phyloP scores from a whole-genome alignment of 495 filamentous ascomycete species.

The Penicillium salamii region DNA sequence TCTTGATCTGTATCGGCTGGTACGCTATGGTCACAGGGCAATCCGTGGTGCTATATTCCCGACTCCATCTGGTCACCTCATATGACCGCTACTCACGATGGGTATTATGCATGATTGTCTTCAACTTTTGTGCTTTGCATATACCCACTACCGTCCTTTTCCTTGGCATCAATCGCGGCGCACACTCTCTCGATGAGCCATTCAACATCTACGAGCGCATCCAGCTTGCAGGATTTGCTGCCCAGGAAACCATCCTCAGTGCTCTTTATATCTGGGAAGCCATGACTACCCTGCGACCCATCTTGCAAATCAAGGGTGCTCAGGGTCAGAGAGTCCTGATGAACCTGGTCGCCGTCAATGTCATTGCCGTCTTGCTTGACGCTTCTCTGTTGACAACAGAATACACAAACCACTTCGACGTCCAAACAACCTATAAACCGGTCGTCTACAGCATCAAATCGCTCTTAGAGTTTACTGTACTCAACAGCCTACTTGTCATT shows the following conservation, averaged over 20 bases:
- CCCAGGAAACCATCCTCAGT: conserved; percentile 49
- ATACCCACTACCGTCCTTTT: conserved; percentile 30
- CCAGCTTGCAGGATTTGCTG: conserved; percentile 38
- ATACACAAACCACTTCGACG: conserved; percentile 31
- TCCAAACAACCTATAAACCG: conserved; percentile 42
- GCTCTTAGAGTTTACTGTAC: conserved; percentile 49
- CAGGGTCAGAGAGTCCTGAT: conserved; percentile 32
- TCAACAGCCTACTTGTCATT: conserved; percentile 42
- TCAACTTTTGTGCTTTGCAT: conserved; percentile 24
- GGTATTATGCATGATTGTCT: conserved; percentile 35
- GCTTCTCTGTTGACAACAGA: conserved; percentile 30
- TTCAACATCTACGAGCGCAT: conserved; percentile 43
- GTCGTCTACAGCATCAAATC: conserved; percentile 52
- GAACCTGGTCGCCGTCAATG: conserved; percentile 44
- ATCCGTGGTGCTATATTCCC: conserved; percentile 38
- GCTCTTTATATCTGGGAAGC: conserved; percentile 48
- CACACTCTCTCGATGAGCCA: conserved; percentile 16
- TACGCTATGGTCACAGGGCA: conserved; percentile 37
- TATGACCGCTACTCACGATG: conserved; percentile 33
- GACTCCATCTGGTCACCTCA: conserved; percentile 53
- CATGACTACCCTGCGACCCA: conserved; percentile 28
- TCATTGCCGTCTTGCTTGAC: conserved; percentile 39
- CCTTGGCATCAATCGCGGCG: conserved; percentile 24
- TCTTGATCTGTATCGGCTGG: conserved; percentile 27
- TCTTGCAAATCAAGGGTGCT: conserved; percentile 24